Base-by-base conservation (phyloP, 768 basidiomycete species). In the Cyclocybe cylindracea region DNA sequence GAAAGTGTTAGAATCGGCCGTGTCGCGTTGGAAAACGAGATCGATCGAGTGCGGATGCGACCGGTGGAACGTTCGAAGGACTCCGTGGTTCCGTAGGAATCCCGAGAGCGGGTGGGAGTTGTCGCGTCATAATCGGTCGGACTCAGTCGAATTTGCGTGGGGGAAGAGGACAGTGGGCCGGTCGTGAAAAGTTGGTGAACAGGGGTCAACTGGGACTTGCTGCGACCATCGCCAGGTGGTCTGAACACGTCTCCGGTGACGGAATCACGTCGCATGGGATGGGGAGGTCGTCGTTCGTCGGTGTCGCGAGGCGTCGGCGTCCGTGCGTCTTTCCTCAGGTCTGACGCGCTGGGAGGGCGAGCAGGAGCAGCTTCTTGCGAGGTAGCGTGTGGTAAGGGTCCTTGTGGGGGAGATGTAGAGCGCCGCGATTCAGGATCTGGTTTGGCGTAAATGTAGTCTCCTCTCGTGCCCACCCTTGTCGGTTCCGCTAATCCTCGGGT, bases 81-180 rank as follows among this genome's bases (percentile, higher is more conserved):
- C 24, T 24, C 24, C 24, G 24, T 24, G 24, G 24, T 24, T 24
- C 24, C 24, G 24, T 24, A 24, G 24, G 24, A 24, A 24, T 24
- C 24, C 34, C 32, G 24, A 34, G 38, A 44, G 44, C 50, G 50
- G 33, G 43, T 37, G 24, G 13, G 6, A 5, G 40, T 11, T 31
- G 29, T 19, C 7, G 55, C 18, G 8, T 57, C 51, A 10, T 52
- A 38, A 18, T 63, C 61, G 5, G 51, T 42, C 5, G 56, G 61
- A 41, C 46, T 58, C 14, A 43, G 14, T 29, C 51, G 55, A 46
- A 58, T 48, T 37, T 61, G 60, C 7, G 51, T 57, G 3, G 60
- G 60, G 13, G 60, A 61, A 31, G 60, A 52, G 19, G 55, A 42
- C 4, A 63, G 50, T 14, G 59, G 57, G 35, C 51, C 61, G 3